Base-by-base conservation (phyloP, 2,329 filamentous ascomycete genomes). In the Grosmannia penicillata region DNA sequence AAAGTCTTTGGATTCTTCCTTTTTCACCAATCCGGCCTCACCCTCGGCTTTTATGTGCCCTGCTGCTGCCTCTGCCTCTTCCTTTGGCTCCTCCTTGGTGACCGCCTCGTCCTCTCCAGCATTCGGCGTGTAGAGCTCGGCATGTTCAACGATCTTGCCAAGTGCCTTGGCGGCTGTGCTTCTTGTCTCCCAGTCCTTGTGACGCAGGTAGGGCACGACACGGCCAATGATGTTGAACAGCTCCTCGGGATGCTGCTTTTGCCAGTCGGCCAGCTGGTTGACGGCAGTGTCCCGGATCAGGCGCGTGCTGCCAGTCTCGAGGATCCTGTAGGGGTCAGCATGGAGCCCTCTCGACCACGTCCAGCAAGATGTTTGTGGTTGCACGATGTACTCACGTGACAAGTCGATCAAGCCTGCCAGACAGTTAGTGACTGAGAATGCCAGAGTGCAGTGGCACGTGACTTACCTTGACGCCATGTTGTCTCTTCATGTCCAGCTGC, bases 191-290 rank as follows among this genome's bases (percentile, higher is more conserved):
- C 91, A 98, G 54, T 87, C 89, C 56, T 89, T 94, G 49, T 91
- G 89, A 42, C 84, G 77, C 23, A 98, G 70, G 58, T 95, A 98
- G 1, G 91, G 89, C n/a, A 98, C 78, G 24, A 98, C 87, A 43
- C 89, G 73, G 23, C 85, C 89, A 11, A 98, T 70, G 7, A 98
- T 71, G 54, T 96, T 95, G 62, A 96, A 96, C 1, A 98, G 68
- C 58, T 98, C 93, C 61, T 98, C 89, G 0, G 91, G 91, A 52
- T 96, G 91, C 57, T 91, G 83, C 56, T 95, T 96, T 61, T 98
- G 93, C 59, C 94, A 91, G 61, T 98, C 91, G 45, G 87, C 91
- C 46, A 98, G 72, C 62, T 98, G 91, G 54, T 93, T 86, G 45
- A 93, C 91, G 45, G 91, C 93, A 45, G 91, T 98, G 55, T 95